Evolutionary conservation across 2,329 filamentous ascomycete genomes (phyloP).

Genomic region (Fusarium coffeatum): DNA sequence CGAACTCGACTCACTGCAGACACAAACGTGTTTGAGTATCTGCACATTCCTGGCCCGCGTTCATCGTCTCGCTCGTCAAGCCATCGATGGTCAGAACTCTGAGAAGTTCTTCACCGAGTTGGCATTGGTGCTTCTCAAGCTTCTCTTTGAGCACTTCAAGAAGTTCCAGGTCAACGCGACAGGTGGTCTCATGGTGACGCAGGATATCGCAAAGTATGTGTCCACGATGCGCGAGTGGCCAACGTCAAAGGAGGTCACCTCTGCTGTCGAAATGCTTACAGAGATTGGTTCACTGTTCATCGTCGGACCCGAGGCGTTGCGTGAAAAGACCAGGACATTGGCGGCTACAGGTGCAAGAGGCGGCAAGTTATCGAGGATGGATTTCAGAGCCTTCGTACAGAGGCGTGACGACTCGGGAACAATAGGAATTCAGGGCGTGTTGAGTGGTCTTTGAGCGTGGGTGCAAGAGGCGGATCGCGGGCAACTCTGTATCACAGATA

Average conservation of each 20-base stretch:
- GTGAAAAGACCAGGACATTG: constrained; percentile 74
- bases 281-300: constrained; percentile 98
- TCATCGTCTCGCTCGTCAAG: constrained; percentile 70
- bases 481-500: constrained; percentile 16
- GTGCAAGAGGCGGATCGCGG: constrained; percentile 17
- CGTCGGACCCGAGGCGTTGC: constrained; percentile 82
- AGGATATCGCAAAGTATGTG: constrained; percentile 94
- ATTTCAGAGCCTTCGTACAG: constrained; percentile 86
- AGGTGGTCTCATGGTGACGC: constrained; percentile 92
- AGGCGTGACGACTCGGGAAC: constrained; percentile 85
- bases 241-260: constrained; percentile 73
- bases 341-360: constrained; percentile 59
- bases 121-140: constrained; percentile 78
- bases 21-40: constrained; percentile 83
- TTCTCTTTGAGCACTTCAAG: constrained; percentile 93
- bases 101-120: constrained; percentile 86
- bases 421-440: constrained; percentile 83
- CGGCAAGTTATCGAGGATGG: constrained; percentile 71
- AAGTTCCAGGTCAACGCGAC: constrained; percentile 93
- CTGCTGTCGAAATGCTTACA: constrained; percentile 83
- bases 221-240: constrained; percentile 87
- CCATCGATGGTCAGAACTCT: constrained; percentile 86
- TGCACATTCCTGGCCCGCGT: constrained; percentile 81
- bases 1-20: constrained; percentile 83
- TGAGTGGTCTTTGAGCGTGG: constrained; percentile 67